Conservation (phyloP, 768 basidiomycete species). For the Boletus pseudopeckii region DNA sequence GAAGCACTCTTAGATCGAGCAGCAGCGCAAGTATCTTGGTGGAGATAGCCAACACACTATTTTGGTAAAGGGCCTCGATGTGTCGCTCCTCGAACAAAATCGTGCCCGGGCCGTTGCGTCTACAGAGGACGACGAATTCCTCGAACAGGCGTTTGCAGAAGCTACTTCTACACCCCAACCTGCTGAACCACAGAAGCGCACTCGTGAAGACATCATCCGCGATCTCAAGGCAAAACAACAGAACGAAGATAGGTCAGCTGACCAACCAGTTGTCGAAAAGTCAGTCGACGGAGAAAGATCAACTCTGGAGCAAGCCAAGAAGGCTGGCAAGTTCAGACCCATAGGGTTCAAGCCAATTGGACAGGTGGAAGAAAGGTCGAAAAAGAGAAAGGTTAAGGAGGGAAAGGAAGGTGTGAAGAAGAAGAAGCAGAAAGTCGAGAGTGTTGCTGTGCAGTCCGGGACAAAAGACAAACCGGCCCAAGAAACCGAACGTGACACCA, state of each 20-base stretch:
- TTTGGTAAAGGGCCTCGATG: constrained; percentile 87
- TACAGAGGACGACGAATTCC: constrained; percentile 71
- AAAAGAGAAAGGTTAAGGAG: constrained; percentile 44
- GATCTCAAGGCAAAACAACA: constrained; percentile 66
- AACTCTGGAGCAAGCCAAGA: constrained; percentile 37
- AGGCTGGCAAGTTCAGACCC: constrained; percentile 44
- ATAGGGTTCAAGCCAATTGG: constrained; percentile 66
- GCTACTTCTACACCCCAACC: constrained; percentile 31
- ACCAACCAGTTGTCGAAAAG: constrained; percentile 9
- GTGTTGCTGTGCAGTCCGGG: constrained; percentile 17
- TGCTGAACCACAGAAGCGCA: constrained; percentile 56
- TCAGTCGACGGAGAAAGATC: constrained; percentile 20
- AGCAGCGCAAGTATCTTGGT: constrained; percentile 73
- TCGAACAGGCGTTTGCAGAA: constrained; percentile 71
- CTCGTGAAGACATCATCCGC: constrained; percentile 71
- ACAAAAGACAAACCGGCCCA: neutral
- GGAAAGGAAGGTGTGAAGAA: constrained; percentile 48
- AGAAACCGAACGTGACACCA: neutral
- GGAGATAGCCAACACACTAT: constrained; percentile 84
- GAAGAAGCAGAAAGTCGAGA: constrained; percentile 56
- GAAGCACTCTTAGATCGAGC: constrained; percentile 54
- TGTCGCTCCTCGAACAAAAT: constrained; percentile 80
- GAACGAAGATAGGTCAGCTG: constrained; percentile 16
- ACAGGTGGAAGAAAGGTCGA: constrained; percentile 40
- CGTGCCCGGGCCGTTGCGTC: constrained; percentile 61